Base-by-base conservation (phyloP, 2,329 filamentous ascomycete species). In the Samsoniella hepiali region DNA sequence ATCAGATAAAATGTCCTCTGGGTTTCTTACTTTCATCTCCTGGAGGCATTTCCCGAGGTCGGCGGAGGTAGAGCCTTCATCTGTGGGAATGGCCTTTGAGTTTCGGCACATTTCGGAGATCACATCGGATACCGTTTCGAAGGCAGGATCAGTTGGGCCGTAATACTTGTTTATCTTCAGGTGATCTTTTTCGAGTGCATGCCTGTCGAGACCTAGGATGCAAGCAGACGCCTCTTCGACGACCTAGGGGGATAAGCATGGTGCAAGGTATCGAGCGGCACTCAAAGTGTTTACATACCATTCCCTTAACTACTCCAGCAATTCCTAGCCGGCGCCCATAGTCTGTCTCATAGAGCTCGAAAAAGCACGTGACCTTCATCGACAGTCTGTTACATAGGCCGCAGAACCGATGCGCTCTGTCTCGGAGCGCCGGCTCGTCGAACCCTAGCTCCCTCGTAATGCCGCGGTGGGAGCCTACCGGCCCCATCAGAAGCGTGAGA, bases 351-450 rank as follows among this genome's bases (percentile, higher is more conserved):
- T 64, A 64, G 5, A 63, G 55, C 44, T 69, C 67, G 32, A 61
- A 67, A 45, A 68, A 69, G 44, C 63, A 68, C 36, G 55, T 64
- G 3, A 53, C 56, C 5, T 64, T 29, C 11, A 65, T 65, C 15
- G 64, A 65, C 0, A 62, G 51, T 11, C 54, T 58, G n/a, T 66
- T 64, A 5, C 42, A 61, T 22, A 68, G 45, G 8, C 58, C 57
- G 58, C 65, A 66, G 44, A 69, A 68, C 3, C 63, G 38, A 42
- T 68, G 67, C 11, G 69, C 29, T 40, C 58, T 66, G 53, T 69
- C 68, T 45, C 31, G 27, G 7, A 69, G 65, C 36, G 11, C 27
- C 6, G 51, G 57, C n/a, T 62, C 42, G 40, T 69, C 64, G 34
- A 65, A 66, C 1, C 22, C 58, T 5, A 69, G 63, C 17, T 66